These are phyloP conservation scores for bread wheat (Triticum aestivum) DNA, from an alignment of 176 grass and related monocot species.

Conservation along the genomic window DNA sequence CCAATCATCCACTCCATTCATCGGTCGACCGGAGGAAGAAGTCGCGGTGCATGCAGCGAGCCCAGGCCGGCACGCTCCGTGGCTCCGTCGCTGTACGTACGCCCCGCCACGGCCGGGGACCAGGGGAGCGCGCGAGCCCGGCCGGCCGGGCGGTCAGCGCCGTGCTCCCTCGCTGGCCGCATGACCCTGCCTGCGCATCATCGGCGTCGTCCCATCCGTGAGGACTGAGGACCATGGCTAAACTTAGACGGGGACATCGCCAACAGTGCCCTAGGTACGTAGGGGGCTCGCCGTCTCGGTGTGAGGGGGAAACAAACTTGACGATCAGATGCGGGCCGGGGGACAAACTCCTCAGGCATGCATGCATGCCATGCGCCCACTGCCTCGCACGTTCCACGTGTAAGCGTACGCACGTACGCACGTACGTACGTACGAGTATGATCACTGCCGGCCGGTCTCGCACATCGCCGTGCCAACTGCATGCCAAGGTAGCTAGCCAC, in stretches of 20 bases:
- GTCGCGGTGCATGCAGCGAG: background rate
- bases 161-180: background rate
- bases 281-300: no score
- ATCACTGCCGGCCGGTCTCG: no score
- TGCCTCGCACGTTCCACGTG: background rate
- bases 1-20: background rate
- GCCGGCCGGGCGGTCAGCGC: constrained; percentile 2
- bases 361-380: no score
- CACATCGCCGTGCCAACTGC: no score
- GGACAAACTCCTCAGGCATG: background rate
- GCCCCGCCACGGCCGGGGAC: background rate
- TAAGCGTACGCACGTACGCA: background rate
- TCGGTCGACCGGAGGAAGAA: background rate
- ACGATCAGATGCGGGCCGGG: background rate
- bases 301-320: background rate
- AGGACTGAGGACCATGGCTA: background rate
- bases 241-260: background rate
- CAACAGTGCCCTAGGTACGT: background rate
- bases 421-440: no score
- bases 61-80: background rate
- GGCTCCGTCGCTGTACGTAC: background rate
- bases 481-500: no score
- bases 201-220: no score
- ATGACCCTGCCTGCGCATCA: no score
- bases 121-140: background rate